Evolutionary conservation across 768 basidiomycete genomes (phyloP).

Genomic region (Auricularia auricula-judae): DNA sequence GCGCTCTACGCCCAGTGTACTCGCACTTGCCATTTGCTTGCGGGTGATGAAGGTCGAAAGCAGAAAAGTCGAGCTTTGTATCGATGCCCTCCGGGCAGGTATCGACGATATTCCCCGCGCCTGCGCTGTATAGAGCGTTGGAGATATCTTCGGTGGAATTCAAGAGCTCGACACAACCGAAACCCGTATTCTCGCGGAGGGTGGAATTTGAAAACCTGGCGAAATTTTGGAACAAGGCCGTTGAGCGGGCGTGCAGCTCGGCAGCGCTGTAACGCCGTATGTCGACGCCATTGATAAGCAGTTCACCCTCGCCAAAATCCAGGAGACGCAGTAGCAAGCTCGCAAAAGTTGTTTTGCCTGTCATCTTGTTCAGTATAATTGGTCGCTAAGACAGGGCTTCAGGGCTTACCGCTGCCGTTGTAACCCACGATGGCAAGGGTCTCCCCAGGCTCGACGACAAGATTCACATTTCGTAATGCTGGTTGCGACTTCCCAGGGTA

Average conservation of each 20-base stretch:
- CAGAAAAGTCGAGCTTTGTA: constrained; percentile 57
- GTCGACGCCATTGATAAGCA: constrained; percentile 61
- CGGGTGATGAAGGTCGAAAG: constrained; percentile 29
- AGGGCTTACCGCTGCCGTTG: neutral
- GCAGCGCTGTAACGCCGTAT: constrained; percentile 51
- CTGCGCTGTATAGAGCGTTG: constrained; percentile 58
- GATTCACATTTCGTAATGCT: constrained; percentile 57
- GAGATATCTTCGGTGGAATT: constrained; percentile 44
- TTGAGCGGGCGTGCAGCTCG: constrained; percentile 63
- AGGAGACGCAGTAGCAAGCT: constrained; percentile 69
- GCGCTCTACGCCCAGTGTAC: constrained; percentile 24
- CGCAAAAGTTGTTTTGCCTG: constrained; percentile 82
- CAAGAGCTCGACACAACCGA: constrained; percentile 62
- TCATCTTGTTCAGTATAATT: neutral
- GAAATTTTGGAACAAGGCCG: constrained; percentile 82
- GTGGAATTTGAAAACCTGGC: constrained; percentile 62
- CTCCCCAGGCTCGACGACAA: constrained; percentile 64
- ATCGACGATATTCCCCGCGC: constrained; percentile 54
- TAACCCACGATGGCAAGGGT: constrained; percentile 71
- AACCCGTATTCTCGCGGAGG: constrained; percentile 75
- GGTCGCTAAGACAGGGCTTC: too few species aligned
- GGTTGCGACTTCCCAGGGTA: constrained; percentile 67
- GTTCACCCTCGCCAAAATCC: constrained; percentile 60
- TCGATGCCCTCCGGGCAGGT: constrained; percentile 61
- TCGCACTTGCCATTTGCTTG: neutral